Percentiles rank a stretch among this genome's conserved stretches.
Evolutionary conservation across 371 early-diverging fungal genomes (phyloP).

Genomic region (Rhizopus stolonifer): DNA sequence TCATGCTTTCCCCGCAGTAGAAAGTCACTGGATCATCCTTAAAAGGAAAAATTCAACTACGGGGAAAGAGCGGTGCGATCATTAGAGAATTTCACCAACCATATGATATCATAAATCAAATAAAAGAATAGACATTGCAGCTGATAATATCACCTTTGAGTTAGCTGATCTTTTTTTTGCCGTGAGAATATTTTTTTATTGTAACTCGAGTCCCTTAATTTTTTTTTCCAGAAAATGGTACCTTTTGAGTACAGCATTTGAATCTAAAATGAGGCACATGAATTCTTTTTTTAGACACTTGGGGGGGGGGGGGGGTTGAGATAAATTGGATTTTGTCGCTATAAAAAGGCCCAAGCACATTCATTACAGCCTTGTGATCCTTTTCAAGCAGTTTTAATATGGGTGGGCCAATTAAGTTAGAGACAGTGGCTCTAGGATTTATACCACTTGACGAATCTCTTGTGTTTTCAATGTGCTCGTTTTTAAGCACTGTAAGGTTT

Average conservation of each 20-base stretch:
- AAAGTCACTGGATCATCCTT: background rate
- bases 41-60: background rate
- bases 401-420: conserved; percentile 13
- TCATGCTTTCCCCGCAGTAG: background rate
- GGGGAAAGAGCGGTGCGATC: background rate
- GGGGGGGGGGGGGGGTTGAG: conserved; percentile 12
- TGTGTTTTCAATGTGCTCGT: conserved; percentile 8
- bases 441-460: conserved; percentile 8
- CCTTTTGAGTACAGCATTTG: too few relatives aligned
- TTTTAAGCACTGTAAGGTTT: conserved; percentile 13
- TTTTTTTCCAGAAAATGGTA: too few relatives aligned
- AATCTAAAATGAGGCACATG: too few relatives aligned
- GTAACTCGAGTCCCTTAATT: too few relatives aligned
- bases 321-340: too few relatives aligned
- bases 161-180: too few relatives aligned
- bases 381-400: conserved; percentile 16
- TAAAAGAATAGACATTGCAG: too few relatives aligned
- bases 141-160: too few relatives aligned
- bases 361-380: conserved; percentile 14
- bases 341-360: conserved; percentile 14
- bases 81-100: too few relatives aligned
- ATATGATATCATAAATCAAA: too few relatives aligned
- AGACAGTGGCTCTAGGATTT: conserved; percentile 6
- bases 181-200: too few relatives aligned
- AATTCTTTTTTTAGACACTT: background rate